Evolutionary conservation across 768 basidiomycete genomes (phyloP).

Genomic region (Mycena vulgaris): DNA sequence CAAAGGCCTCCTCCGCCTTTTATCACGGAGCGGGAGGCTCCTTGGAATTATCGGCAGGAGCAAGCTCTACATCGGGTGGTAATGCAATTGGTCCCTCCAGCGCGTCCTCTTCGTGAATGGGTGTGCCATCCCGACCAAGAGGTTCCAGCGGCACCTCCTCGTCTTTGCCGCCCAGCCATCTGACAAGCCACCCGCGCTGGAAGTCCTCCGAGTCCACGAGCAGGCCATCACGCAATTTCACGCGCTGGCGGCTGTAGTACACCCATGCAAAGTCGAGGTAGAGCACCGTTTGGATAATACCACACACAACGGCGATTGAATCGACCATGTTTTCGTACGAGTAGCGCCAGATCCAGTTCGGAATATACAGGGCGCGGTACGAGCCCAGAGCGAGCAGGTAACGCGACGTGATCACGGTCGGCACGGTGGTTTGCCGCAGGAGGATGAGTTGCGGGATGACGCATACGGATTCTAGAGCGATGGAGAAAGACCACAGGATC

Average conservation of each 20-base stretch:
- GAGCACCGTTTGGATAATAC: constrained; percentile 83
- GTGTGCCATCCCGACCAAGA: too few relatives aligned
- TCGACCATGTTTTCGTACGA: constrained; percentile 65
- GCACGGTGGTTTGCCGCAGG: constrained; percentile 87
- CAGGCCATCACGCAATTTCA: constrained; percentile 20
- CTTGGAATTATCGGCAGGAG: background rate
- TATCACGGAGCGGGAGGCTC: background rate
- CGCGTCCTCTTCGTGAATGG: background rate
- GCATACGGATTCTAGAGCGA: constrained; percentile 84
- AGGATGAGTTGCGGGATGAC: constrained; percentile 88
- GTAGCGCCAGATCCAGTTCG: constrained; percentile 86
- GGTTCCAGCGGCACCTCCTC: background rate
- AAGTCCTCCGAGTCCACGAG: constrained; percentile 30
- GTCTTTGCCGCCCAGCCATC: constrained; percentile 44
- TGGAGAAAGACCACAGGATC: constrained; percentile 86
- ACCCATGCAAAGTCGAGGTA: constrained; percentile 88
- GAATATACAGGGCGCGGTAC: constrained; percentile 85
- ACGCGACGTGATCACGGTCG: constrained; percentile 87
- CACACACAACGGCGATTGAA: constrained; percentile 83
- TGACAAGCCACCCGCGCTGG: constrained; percentile 15
- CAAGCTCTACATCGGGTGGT: constrained; percentile 6
- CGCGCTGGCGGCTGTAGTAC: constrained; percentile 57
- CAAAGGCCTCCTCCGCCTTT: background rate
- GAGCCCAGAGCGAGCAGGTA: constrained; percentile 85
- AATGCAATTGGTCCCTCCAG: constrained; percentile 18